Conservation (phyloP, 208 protist genomes). For the Phytomonas sp. region DNA sequence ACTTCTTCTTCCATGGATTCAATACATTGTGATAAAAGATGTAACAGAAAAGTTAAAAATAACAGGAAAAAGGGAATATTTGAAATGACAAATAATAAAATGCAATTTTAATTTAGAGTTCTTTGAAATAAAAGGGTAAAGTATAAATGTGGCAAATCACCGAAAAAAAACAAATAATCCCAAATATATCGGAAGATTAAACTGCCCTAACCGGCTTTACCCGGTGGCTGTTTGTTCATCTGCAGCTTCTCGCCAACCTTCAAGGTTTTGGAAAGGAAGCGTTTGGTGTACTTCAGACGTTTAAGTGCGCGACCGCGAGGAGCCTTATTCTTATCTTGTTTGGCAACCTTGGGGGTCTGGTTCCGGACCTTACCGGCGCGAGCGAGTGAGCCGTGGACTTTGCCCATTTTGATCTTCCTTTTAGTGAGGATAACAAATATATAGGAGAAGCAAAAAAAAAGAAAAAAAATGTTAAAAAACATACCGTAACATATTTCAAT, state of each 20-base stretch:
- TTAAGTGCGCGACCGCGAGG: constrained; percentile 94
- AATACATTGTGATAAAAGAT: not conserved
- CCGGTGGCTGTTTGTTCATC: constrained; percentile 89
- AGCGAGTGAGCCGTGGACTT: constrained; percentile 97
- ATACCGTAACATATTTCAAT: constrained; percentile 1
- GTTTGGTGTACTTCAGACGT: constrained; percentile 96
- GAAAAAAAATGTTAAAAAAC: constrained; percentile 2
- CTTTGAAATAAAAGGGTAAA: constrained; percentile 11
- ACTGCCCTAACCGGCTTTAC: constrained; percentile 76
- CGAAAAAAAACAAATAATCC: not conserved
- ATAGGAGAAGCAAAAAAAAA: constrained; percentile 8
- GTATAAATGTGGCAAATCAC: not conserved
- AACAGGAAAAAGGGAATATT: constrained; percentile 7
- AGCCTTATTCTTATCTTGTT: constrained; percentile 94
- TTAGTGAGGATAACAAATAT: not conserved
- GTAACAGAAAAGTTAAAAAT: constrained; percentile 12
- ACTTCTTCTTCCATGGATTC: constrained; percentile 6
- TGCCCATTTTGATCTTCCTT: constrained; percentile 81
- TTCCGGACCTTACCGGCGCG: constrained; percentile 98
- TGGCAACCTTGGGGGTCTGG: constrained; percentile 96
- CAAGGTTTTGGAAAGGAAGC: constrained; percentile 92
- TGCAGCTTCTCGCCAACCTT: constrained; percentile 90
- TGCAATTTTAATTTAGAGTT: not conserved
- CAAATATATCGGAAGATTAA: constrained; percentile 6
- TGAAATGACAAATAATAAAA: constrained; percentile 20